Evolutionary conservation across 1,284 basidiomycete species (phyloP).

Genomic region (Earliella scabrosa): DNA sequence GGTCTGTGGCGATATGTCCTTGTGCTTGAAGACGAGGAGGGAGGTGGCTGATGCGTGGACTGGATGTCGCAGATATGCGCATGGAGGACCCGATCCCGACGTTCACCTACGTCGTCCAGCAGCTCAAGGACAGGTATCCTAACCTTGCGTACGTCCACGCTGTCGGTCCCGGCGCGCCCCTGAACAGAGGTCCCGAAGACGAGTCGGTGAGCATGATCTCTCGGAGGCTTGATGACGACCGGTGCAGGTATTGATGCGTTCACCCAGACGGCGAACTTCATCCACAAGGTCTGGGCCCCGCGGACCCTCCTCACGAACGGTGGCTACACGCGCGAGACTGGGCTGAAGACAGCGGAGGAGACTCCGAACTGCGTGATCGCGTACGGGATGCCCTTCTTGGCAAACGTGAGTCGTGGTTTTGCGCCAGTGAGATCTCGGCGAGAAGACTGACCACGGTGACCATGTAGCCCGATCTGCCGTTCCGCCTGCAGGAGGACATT

Average conservation of each 20-base stretch:
- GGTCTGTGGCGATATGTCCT: background rate
- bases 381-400: slow-evolving; percentile 52
- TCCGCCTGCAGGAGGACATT: slow-evolving; percentile 19
- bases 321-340: slow-evolving; percentile 36
- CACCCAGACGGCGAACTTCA: slow-evolving; percentile 24
- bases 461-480: slow-evolving; percentile 24
- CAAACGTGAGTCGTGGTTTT: slow-evolving; percentile 35
- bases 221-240: background rate
- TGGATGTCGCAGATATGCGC: slow-evolving; percentile 38
- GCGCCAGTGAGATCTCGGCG: too few species aligned
- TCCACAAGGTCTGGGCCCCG: slow-evolving; percentile 34
- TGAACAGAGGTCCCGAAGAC: slow-evolving; percentile 9
- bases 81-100: slow-evolving; percentile 43
- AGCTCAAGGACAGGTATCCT: slow-evolving; percentile 37
- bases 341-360: slow-evolving; percentile 34
- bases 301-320: slow-evolving; percentile 40
- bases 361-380: slow-evolving; percentile 44
- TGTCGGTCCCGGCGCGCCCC: slow-evolving; percentile 36
- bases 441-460: too few species aligned
- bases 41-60: background rate
- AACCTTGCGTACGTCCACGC: slow-evolving; percentile 54
- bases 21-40: background rate
- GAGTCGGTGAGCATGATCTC: background rate
- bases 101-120: slow-evolving; percentile 35
- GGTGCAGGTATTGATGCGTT: background rate